These are phyloP conservation scores for Podila epicladia DNA, from an alignment of 192 early-diverging fungal genomes.

Conservation along the genomic window DNA sequence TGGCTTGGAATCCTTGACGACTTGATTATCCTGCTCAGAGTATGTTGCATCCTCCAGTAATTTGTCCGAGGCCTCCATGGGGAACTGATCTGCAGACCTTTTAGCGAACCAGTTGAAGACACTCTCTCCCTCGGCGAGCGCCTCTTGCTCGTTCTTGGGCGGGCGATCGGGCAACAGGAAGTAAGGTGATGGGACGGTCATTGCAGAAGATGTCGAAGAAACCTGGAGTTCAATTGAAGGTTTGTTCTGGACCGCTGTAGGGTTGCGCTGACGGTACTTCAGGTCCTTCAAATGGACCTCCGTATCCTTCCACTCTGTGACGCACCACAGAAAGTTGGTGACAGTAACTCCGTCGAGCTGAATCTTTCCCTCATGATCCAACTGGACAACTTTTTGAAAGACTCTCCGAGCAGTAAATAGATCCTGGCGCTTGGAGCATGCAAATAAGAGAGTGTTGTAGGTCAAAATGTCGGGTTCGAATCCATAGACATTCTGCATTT, in stretches of 20 bases:
- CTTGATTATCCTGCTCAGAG: not conserved
- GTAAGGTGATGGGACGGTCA: slow-evolving; percentile 18
- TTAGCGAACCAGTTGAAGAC: slow-evolving; percentile 50
- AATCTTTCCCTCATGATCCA: slow-evolving; percentile 56
- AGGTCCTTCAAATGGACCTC: slow-evolving; percentile 27
- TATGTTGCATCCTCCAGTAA: slow-evolving; percentile 1
- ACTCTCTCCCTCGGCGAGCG: slow-evolving; percentile 36
- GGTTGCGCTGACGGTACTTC: slow-evolving; percentile 6
- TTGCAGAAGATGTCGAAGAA: slow-evolving; percentile 8
- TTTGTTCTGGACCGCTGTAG: slow-evolving; percentile 7
- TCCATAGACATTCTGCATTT: slow-evolving; percentile 85
- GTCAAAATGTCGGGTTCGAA: slow-evolving; percentile 82
- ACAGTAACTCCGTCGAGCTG: slow-evolving; percentile 68
- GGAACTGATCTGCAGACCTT: slow-evolving; percentile 54
- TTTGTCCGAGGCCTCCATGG: slow-evolving; percentile 25
- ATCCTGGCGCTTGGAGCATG: slow-evolving; percentile 78
- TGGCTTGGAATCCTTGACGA: not conserved
- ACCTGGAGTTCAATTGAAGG: not conserved
- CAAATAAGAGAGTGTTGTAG: slow-evolving; percentile 84
- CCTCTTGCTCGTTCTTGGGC: slow-evolving; percentile 30
- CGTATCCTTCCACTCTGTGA: slow-evolving; percentile 62
- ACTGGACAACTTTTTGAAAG: slow-evolving; percentile 66
- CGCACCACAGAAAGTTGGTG: slow-evolving; percentile 76
- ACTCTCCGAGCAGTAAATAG: slow-evolving; percentile 73
- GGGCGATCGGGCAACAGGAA: slow-evolving; percentile 19